A percentile compares a stretch with the other conserved stretches of the same genome.
Evolutionary conservation across 768 basidiomycete genomes (phyloP).

Genomic region (Lentinula raphanica): DNA sequence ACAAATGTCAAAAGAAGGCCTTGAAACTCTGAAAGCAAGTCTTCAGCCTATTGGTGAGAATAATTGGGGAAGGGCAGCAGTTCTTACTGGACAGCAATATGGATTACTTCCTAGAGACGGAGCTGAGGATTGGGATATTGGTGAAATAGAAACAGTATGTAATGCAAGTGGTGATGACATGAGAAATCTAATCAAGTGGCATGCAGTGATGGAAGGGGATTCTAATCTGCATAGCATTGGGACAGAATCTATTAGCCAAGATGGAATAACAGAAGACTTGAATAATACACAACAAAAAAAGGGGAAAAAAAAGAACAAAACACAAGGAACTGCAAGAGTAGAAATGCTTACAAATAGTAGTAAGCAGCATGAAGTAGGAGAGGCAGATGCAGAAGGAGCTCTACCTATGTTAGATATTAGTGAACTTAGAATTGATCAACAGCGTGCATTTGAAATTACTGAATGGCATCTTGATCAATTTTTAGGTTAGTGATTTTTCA

Average conservation of each 20-base stretch:
- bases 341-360: background rate
- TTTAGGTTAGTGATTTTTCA: too few species aligned
- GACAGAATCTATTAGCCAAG: too few species aligned
- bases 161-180: background rate
- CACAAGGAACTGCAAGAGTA: background rate
- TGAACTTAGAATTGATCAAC: slow-evolving; percentile 21
- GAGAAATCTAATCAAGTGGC: background rate
- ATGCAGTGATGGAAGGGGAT: background rate
- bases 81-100: background rate
- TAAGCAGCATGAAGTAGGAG: background rate
- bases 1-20: slow-evolving; percentile 8
- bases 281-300: too few species aligned
- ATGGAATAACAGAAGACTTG: too few species aligned
- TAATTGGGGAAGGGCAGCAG: background rate
- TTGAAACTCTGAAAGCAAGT: background rate
- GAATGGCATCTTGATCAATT: too few species aligned
- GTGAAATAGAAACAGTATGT: background rate
- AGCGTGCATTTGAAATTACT: slow-evolving; percentile 19
- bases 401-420: background rate
- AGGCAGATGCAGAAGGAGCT: background rate
- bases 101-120: background rate
- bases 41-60: background rate
- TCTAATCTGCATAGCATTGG: background rate
- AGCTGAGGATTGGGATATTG: background rate
- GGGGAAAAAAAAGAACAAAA: too few species aligned